These are phyloP conservation scores for Tetrahymena thermophila DNA, from an alignment of 73 alveolate species.

Conservation along the genomic window DNA sequence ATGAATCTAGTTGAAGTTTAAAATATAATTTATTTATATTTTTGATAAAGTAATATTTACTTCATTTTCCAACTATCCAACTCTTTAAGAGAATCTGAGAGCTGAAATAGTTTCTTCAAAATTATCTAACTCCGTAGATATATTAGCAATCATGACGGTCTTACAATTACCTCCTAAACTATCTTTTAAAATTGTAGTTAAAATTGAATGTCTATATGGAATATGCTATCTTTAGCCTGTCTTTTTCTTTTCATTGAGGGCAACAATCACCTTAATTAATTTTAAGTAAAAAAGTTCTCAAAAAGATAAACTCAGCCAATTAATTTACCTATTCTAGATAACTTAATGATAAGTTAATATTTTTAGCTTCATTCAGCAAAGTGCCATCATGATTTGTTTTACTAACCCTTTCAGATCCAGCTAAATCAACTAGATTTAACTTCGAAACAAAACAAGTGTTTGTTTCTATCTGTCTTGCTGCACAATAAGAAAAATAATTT, in stretches of 20 bases:
- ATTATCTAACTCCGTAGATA: conserved; percentile 69
- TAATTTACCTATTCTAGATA: conserved; percentile 71
- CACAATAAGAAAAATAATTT: not conserved
- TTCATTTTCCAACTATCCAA: conserved; percentile 85
- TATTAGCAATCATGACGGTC: conserved; percentile 89
- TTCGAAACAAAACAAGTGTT: conserved; percentile 50
- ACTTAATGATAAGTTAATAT: conserved; percentile 77
- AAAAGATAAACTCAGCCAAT: not conserved
- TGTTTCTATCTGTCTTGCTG: not conserved
- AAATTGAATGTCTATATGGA: conserved; percentile 92
- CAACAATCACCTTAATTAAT: conserved; percentile 57
- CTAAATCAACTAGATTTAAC: conserved; percentile 84
- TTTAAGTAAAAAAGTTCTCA: not conserved
- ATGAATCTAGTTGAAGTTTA: not conserved
- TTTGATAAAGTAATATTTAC: conserved; percentile 16
- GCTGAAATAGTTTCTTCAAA: conserved; percentile 87
- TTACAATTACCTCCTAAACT: conserved; percentile 95
- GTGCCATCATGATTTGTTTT: conserved; percentile 81
- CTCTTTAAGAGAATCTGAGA: conserved; percentile 87
- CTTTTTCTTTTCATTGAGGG: conserved; percentile 82
- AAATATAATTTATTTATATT: not conserved
- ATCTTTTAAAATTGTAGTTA: conserved; percentile 94
- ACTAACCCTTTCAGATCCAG: conserved; percentile 91
- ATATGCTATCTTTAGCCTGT: conserved; percentile 81
- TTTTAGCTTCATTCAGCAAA: conserved; percentile 82